These are phyloP conservation scores for Tylopilus sp. DNA, from an alignment of 1,284 basidiomycete species.

Conservation along the genomic window DNA sequence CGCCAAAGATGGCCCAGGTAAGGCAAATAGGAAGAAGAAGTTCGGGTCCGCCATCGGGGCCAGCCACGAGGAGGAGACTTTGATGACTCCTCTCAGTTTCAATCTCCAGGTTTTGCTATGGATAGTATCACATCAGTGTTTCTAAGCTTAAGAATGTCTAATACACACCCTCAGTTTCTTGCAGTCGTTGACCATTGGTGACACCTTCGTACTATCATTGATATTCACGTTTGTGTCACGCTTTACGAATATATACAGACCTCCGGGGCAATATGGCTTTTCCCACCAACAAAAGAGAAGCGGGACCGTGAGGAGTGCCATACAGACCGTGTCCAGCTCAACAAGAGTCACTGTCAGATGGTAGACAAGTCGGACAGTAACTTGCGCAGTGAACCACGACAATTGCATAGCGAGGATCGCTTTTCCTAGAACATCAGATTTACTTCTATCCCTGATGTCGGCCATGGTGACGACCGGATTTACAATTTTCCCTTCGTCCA, in stretches of 20 bases:
- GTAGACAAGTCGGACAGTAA: constrained; percentile 32
- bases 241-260: neutral
- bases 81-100: too few species aligned
- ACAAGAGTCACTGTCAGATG: constrained; percentile 42
- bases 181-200: too few species aligned
- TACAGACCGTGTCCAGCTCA: constrained; percentile 46
- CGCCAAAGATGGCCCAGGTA: constrained; percentile 8
- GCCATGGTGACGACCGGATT: constrained; percentile 23
- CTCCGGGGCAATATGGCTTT: constrained; percentile 40
- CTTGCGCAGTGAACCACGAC: constrained; percentile 46
- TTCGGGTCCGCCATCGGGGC: too few species aligned
- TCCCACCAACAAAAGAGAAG: constrained; percentile 49
- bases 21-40: neutral
- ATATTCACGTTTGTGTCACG: too few species aligned
- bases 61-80: too few species aligned
- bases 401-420: constrained; percentile 42
- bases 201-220: too few species aligned
- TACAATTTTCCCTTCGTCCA: neutral
- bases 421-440: constrained; percentile 42
- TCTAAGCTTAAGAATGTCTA: too few species aligned
- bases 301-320: constrained; percentile 38
- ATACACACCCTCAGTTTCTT: too few species aligned
- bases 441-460: constrained; percentile 44
- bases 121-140: too few species aligned
- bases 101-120: too few species aligned